phyloP scores from a whole-genome alignment of 2,329 filamentous ascomycete genomes.

The Macrophomina tecta region DNA sequence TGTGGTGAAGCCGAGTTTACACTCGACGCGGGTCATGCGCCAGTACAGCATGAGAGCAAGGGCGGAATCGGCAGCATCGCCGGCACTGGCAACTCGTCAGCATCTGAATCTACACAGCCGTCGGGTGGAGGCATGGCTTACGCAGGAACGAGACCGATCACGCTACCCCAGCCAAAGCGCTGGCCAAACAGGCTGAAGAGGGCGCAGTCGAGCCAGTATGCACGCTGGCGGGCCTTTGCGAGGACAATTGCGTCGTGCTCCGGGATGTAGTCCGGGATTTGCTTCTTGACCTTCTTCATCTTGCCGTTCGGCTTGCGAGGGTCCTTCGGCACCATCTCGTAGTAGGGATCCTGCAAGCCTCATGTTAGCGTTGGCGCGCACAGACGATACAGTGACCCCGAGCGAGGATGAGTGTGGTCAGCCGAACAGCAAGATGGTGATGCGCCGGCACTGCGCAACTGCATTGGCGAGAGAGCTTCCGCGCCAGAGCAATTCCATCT shows the following conservation, averaged over 20 bases:
- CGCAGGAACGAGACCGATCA: slow-evolving; percentile 84
- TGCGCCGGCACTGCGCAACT: no score
- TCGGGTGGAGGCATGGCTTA: slow-evolving; percentile 52
- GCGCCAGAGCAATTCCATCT: not conserved
- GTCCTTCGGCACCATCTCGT: slow-evolving; percentile 75
- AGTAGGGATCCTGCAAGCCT: slow-evolving; percentile 78
- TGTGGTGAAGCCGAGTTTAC: slow-evolving; percentile 70
- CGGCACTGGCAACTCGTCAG: slow-evolving; percentile 46
- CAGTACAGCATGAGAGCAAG: slow-evolving; percentile 72
- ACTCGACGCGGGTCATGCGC: slow-evolving; percentile 62
- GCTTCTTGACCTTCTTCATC: slow-evolving; percentile 83
- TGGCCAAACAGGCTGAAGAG: slow-evolving; percentile 83
- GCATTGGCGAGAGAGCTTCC: no score
- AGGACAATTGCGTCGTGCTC: slow-evolving; percentile 81
- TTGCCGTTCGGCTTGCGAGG: slow-evolving; percentile 71
- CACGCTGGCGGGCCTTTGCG: slow-evolving; percentile 82
- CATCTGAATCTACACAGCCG: not conserved
- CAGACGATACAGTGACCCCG: not conserved
- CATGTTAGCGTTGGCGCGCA: slow-evolving; percentile 24
- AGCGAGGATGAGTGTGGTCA: no score
- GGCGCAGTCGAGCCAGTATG: slow-evolving; percentile 84
- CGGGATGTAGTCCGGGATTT: slow-evolving; percentile 81
- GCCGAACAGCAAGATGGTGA: no score
- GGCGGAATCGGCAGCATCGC: slow-evolving; percentile 75
- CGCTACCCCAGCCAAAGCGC: slow-evolving; percentile 85